These are phyloP conservation scores for Mucuna pruriens DNA, from an alignment of 306 rosid species.

Conservation along the genomic window DNA sequence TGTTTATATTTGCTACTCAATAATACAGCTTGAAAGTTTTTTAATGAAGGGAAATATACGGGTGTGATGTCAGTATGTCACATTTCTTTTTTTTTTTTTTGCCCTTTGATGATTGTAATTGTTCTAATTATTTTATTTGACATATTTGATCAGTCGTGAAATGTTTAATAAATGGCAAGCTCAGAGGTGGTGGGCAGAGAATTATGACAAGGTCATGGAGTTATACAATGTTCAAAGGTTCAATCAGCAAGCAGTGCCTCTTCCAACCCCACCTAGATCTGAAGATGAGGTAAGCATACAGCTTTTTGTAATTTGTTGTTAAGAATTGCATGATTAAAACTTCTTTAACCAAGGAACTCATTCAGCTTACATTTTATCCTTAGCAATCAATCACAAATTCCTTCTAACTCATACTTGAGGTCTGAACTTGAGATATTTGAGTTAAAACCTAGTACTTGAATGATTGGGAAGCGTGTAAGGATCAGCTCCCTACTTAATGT, in stretches of 20 bases:
- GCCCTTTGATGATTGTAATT: slow-evolving; percentile 26
- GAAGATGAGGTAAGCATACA: slow-evolving; percentile 78
- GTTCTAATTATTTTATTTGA: slow-evolving; percentile 42
- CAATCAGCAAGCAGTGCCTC: slow-evolving; percentile 82
- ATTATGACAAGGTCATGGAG: slow-evolving; percentile 94
- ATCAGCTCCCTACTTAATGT: background rate
- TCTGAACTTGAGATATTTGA: slow-evolving; percentile 15
- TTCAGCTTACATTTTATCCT: slow-evolving; percentile 7
- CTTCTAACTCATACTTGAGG: slow-evolving; percentile 12
- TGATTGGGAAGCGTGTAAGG: background rate
- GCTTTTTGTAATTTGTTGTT: slow-evolving; percentile 27
- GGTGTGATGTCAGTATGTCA: background rate
- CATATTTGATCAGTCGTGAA: slow-evolving; percentile 70
- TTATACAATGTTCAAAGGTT: slow-evolving; percentile 93
- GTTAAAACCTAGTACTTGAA: background rate
- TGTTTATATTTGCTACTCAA: background rate
- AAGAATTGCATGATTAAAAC: slow-evolving; percentile 7
- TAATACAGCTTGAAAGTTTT: background rate
- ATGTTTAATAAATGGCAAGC: slow-evolving; percentile 96
- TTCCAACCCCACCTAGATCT: slow-evolving; percentile 87
- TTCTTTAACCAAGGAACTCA: background rate
- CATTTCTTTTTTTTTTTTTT: background rate
- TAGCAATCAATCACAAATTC: slow-evolving; percentile 8
- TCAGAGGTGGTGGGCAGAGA: slow-evolving; percentile 95
- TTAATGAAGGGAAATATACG: background rate